Conservation (phyloP, 495 filamentous ascomycete genomes). For the Evansstolkia leycettana region DNA sequence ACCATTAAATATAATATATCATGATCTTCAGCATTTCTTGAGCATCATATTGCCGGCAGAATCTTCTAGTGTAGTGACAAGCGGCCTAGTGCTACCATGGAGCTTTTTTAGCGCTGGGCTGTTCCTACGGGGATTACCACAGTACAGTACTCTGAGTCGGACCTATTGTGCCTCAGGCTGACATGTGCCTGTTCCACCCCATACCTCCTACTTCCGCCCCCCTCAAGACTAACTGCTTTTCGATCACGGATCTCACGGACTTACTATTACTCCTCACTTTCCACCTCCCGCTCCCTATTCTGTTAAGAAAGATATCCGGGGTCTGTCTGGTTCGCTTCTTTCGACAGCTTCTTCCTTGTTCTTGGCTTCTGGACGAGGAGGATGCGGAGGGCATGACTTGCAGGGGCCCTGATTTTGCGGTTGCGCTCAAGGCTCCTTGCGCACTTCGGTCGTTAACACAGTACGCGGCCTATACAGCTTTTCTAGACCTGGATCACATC, state of each 20-base stretch:
- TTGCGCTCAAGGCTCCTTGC: constrained; percentile 37
- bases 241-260: constrained; percentile 4
- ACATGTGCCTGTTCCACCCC: constrained; percentile 17
- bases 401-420: constrained; percentile 33
- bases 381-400: constrained; percentile 37
- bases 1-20: too few species aligned
- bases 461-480: constrained; percentile 11
- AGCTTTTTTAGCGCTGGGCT: too few species aligned
- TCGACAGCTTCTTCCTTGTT: constrained; percentile 1
- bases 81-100: too few species aligned
- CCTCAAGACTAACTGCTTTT: too few species aligned
- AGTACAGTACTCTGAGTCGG: background rate
- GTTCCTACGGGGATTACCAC: constrained; percentile 14
- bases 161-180: constrained; percentile 13
- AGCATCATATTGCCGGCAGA: too few species aligned
- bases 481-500: constrained; percentile 13
- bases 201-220: constrained; percentile 4
- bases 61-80: too few species aligned
- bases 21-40: too few species aligned
- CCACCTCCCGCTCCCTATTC: too few species aligned
- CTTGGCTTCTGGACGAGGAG: constrained; percentile 7
- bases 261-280: constrained; percentile 1
- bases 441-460: constrained; percentile 19
- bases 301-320: too few species aligned
- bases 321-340: constrained; percentile 3